phyloP scores from a whole-genome alignment of 2,329 filamentous ascomycete genomes.

The Fusarium drepaniforme region DNA sequence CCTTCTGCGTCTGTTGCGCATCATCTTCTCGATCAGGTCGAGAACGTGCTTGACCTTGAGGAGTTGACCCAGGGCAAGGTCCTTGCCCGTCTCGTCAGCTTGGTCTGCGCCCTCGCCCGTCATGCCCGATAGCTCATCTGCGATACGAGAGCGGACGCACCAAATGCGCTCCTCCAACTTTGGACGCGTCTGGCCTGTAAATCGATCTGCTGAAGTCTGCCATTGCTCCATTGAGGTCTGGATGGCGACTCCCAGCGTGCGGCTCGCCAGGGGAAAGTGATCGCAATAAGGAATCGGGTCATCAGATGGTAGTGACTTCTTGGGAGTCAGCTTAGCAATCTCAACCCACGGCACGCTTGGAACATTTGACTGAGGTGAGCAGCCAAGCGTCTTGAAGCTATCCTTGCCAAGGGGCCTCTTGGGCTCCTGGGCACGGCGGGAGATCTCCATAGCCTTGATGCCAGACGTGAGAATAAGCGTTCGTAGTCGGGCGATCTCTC shows the following conservation, averaged over 20 bases:
- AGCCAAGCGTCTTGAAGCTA: conserved; percentile 32
- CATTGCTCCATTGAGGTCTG: conserved; percentile 64
- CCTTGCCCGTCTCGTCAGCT: conserved; percentile 81
- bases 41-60: conserved; percentile 84
- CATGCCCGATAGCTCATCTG: conserved; percentile 67
- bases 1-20: conserved; percentile 74
- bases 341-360: conserved; percentile 55
- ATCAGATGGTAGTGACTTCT: conserved; percentile 47
- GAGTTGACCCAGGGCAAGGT: conserved; percentile 81
- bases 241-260: conserved; percentile 62
- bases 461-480: conserved; percentile 85
- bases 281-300: conserved; percentile 56
- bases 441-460: conserved; percentile 89
- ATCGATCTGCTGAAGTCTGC: conserved; percentile 69
- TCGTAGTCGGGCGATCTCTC: conserved; percentile 84
- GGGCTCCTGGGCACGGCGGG: conserved; percentile 69
- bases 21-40: conserved; percentile 82
- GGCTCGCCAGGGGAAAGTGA: conserved; percentile 65
- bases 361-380: conserved; percentile 35
- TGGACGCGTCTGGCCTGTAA: conserved; percentile 68
- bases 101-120: conserved; percentile 80
- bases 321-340: conserved; percentile 56
- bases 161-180: conserved; percentile 64
- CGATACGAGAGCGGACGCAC: conserved; percentile 59
- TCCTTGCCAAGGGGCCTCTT: conserved; percentile 50